Conservation (phyloP, 306 rosid species). For the Castanopsis chinensis region DNA sequence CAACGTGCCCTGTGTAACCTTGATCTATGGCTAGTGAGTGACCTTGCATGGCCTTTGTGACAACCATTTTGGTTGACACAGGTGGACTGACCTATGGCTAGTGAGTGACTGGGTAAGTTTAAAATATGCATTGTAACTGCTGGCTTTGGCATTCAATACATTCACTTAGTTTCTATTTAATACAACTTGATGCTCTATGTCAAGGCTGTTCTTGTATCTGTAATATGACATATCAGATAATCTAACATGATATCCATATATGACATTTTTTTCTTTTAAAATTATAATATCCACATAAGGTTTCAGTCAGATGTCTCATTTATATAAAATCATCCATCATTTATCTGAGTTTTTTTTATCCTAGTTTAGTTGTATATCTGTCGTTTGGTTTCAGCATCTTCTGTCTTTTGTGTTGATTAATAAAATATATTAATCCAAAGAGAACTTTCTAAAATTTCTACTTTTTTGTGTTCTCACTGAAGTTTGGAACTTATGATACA, state of each 20-base stretch:
- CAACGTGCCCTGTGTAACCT: too few species aligned
- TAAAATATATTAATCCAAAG: slow-evolving; percentile 8
- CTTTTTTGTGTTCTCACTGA: slow-evolving; percentile 43
- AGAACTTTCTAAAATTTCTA: background rate
- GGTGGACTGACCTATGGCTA: too few species aligned
- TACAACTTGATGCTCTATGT: too few species aligned
- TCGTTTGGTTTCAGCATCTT: background rate
- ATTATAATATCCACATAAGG: background rate
- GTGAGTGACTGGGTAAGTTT: too few species aligned
- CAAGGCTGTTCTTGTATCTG: too few species aligned
- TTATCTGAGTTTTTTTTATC: background rate
- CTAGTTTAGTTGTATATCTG: background rate
- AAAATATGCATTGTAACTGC: background rate
- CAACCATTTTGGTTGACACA: too few species aligned
- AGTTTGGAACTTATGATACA: slow-evolving; percentile 81
- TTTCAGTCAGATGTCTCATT: background rate
- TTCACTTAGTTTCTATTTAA: too few species aligned
- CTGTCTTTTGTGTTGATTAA: background rate
- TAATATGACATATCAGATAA: background rate
- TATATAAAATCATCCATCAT: background rate
- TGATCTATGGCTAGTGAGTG: background rate
- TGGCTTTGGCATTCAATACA: too few species aligned
- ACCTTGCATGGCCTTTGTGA: too few species aligned
- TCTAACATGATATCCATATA: background rate
- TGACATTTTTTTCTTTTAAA: too few species aligned